Base-by-base conservation (phyloP, 2,329 filamentous ascomycete genomes). In the Neofusicoccum sp. region DNA sequence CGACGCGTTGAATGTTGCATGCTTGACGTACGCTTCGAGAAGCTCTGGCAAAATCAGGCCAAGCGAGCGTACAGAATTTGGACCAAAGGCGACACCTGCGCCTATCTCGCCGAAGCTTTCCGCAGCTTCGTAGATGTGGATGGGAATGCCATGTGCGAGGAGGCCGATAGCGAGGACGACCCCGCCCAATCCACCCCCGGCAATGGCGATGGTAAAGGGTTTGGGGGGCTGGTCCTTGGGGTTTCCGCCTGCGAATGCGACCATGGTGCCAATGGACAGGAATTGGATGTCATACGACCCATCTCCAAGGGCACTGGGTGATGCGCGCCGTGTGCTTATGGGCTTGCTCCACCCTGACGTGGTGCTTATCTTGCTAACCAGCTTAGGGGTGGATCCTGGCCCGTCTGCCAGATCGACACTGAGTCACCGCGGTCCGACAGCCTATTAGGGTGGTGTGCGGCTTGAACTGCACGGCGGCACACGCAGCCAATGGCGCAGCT, bases 151-250 rank as follows among this genome's bases (percentile, higher is more conserved):
- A 30, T 69, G 64, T 51, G 66, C 66, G n/a, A 66, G 47, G 12
- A 72, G 68, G 12, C 66, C 66, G 16, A 72, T 66, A 12, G 70
- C 68, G 9, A 72, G 65, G 1, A 65, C 65, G 30, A 70, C 63
- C n/a, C 70, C 70, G 11, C 66, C 69, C 20, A 73, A 64, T 26
- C 70, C 70, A 5, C 68, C 70, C 16, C 70, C 69, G 9, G 71
- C 43, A 49, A 73, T 69, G 16, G 69, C 70, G 26, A 73, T 64
- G 9, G 67, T 60, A 33, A 66, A 63, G 28, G 65, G 51, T 28
- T 63, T 64, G 34, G 49, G 14, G 40, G 40, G 9, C 26, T 43
- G n/a, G 7, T 7, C 20, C n/a, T 20, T 20, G 11, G 40, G 11
- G 14, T 4, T 24, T 26, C 28, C 44, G 44, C 44, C 31, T 30